Evolutionary conservation across 1,284 basidiomycete species (phyloP).

Genomic region (Ganoderma leucocontextum): DNA sequence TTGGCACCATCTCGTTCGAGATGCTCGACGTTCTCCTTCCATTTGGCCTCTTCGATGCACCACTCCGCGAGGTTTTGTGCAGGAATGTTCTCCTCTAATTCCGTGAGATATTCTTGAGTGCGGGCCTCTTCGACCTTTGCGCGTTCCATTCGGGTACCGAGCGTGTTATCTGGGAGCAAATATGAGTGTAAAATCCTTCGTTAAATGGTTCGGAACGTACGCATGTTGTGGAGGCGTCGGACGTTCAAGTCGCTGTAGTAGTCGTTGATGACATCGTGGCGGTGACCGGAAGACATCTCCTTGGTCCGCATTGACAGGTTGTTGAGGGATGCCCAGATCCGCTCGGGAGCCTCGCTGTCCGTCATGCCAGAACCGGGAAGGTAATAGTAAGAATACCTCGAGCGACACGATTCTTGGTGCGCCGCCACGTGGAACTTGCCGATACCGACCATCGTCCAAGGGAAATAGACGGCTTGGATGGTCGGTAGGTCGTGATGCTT

Average conservation of each 20-base stretch:
- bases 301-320: constrained; percentile 4
- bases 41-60: neutral
- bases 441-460: constrained; percentile 10
- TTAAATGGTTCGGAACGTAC: too few species aligned
- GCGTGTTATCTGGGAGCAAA: neutral
- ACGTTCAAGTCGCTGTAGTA: constrained; percentile 19
- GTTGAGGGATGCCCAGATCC: constrained; percentile 19
- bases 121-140: neutral
- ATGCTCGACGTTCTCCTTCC: neutral
- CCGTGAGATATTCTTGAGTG: neutral
- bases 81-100: neutral
- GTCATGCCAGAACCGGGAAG: constrained; percentile 17
- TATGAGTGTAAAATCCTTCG: too few species aligned
- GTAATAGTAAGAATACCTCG: constrained; percentile 17
- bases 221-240: constrained; percentile 11
- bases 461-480: neutral
- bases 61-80: neutral
- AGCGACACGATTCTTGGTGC: constrained; percentile 6
- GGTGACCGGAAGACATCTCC: constrained; percentile 22
- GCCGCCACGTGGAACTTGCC: constrained; percentile 19
- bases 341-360: constrained; percentile 21
- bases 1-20: neutral
- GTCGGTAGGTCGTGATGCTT: too few species aligned
- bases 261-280: constrained; percentile 25
- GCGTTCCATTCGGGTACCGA: neutral